Base-by-base conservation (phyloP, 1,284 basidiomycete species). In the Thecaphora frezii region DNA sequence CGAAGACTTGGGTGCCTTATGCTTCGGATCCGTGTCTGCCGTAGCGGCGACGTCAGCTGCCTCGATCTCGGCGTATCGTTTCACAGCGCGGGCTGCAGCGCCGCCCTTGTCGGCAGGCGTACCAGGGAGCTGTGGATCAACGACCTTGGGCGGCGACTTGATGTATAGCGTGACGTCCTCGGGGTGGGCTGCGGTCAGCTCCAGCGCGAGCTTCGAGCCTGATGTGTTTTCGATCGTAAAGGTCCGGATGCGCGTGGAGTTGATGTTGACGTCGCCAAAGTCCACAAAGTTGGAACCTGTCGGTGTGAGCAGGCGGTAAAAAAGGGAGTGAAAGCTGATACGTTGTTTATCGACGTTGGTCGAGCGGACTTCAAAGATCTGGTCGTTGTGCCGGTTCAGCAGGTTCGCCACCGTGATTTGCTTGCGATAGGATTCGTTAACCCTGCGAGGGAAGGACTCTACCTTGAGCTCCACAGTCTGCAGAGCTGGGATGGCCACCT, bases 231-330 rank as follows among this genome's bases (percentile, higher is more conserved):
- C 81, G 44, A 83, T 80, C 24, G 78, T 74, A 21, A 83, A 80
- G 0, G 80, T 82, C 19, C 82, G 79, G 46, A 83, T 73, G 2
- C 81, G 73, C 16, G 80, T 74, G 33, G 80, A 80, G 70, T 82
- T 81, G 76, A 83, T 81, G 50, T 82, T 79, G 43, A 83, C 82
- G 25, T 81, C 81, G 33, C 82, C 82, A 67, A 83, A 83, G 54
- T 83, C 82, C 50, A 83, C 66, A 54, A 82, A 83, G 72, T 83
- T 83, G 51, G 79, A 78, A 9, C 82, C 82, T 16, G 80, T 79
- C 1, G 82, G 81, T 13, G 82, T 83, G 43, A 83, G 76, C 52
- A 83, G 82, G n/a, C 81, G 80, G 68, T 83, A 83, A 40, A 83
- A 79, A 54, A 83, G 80, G 24, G 82, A 83, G 60, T 83, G 82